Percentiles rank a stretch among this genome's conserved stretches.
Evolutionary conservation across 2,329 filamentous ascomycete genomes (phyloP).

Genomic region (Fusarium ramigenum): DNA sequence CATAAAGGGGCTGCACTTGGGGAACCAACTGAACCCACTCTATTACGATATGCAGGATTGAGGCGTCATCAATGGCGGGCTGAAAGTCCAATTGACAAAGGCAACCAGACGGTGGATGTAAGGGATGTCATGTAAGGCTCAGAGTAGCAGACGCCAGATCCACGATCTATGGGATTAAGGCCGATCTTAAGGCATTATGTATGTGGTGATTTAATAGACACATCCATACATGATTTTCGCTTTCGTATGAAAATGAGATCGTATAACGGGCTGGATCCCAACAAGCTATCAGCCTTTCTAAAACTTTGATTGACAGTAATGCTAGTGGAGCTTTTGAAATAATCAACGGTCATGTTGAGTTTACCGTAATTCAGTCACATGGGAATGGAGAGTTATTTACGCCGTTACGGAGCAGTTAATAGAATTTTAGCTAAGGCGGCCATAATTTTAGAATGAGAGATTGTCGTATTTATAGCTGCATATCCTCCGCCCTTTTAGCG

Average conservation of each 20-base stretch:
- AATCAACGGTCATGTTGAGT: conserved; percentile 1
- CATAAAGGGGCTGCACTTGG: conserved; percentile 9
- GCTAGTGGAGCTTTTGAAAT: conserved; percentile 5
- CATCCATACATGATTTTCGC: conserved; percentile 3
- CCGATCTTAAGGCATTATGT: not conserved
- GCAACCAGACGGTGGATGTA: not conserved
- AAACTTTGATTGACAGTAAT: not conserved
- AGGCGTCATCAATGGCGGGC: conserved; percentile 2
- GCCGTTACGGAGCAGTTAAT: not conserved
- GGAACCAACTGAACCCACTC: not conserved
- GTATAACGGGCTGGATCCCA: not conserved
- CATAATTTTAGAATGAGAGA: conserved; percentile 21
- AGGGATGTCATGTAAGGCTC: conserved; percentile 6
- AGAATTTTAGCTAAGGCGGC: conserved; percentile 13
- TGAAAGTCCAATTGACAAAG: not conserved
- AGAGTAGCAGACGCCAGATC: not conserved
- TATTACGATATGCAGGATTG: conserved; percentile 22
- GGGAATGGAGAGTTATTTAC: not conserved
- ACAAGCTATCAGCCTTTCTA: not conserved
- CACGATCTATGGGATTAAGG: conserved; percentile 1
- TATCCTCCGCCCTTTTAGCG: conserved; percentile 24
- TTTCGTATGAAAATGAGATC: not conserved
- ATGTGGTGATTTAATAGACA: not conserved
- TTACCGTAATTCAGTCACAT: conserved; percentile 10
- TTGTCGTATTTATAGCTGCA: conserved; percentile 26